A percentile compares a stretch with the other conserved stretches of the same genome.
Conservation (phyloP, 257 asterid genomes). For the Craterostigma plantagineum region DNA sequence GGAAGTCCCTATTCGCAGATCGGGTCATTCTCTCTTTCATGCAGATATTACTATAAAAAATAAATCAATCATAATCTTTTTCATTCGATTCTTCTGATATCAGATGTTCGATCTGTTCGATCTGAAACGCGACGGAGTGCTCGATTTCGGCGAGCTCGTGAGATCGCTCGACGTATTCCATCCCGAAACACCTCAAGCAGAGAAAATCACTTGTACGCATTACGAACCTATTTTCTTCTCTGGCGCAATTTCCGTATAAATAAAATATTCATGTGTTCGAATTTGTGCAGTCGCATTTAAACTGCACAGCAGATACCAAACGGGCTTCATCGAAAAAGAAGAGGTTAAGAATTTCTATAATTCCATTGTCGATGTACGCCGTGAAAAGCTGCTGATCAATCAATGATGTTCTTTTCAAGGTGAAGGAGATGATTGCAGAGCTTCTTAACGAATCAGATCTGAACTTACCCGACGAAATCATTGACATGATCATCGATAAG, state of each 20-base stretch:
- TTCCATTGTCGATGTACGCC: neutral
- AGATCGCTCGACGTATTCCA: constrained; percentile 22
- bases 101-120: no score
- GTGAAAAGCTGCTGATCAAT: neutral
- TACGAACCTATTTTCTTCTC: no score
- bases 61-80: no score
- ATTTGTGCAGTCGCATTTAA: constrained; percentile 29
- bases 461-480: constrained; percentile 17
- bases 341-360: constrained; percentile 20
- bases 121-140: constrained; percentile 8
- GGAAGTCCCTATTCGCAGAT: constrained; percentile 18
- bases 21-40: no score
- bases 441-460: constrained; percentile 28
- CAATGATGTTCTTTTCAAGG: constrained; percentile 14
- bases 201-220: constrained; percentile 22
- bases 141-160: constrained; percentile 6
- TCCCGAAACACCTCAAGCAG: constrained; percentile 34
- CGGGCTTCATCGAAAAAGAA: constrained; percentile 27
- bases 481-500: constrained; percentile 21
- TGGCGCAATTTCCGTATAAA: no score
- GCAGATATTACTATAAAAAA: no score
- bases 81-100: neutral
- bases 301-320: constrained; percentile 23
- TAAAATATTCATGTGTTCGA: no score
- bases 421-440: constrained; percentile 30